phyloP scores from a whole-genome alignment of 805 yeast genomes.

The Nakazawaea peltata region DNA sequence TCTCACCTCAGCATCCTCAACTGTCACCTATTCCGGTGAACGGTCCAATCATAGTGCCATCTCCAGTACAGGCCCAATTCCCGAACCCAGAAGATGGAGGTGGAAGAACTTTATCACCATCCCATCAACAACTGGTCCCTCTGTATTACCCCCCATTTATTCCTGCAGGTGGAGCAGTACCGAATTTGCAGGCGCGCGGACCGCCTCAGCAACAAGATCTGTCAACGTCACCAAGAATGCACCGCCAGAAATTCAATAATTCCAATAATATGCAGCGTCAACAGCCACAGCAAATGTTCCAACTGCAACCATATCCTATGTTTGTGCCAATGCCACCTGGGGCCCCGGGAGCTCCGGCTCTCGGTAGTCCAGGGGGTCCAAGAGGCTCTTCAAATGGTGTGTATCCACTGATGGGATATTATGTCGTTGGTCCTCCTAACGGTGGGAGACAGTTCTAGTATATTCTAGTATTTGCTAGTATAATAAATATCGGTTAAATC shows the following conservation, averaged over 20 bases:
- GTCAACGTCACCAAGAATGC: constrained; percentile 4
- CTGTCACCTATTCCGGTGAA: constrained; percentile 5
- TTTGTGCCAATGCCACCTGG: constrained; percentile 8
- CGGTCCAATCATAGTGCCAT: constrained; percentile 8
- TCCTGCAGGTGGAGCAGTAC: constrained; percentile 2
- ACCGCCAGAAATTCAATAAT: constrained; percentile 1
- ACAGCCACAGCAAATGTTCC: constrained; percentile 3
- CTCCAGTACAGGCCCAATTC: constrained; percentile 5
- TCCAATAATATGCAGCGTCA: background rate
- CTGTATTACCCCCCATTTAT: constrained; percentile 6
- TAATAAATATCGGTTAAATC: too few relatives aligned
- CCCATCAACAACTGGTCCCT: constrained; percentile 7
- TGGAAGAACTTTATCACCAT: constrained; percentile 5
- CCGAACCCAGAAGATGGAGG: background rate
- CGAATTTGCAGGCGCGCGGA: constrained; percentile 2
- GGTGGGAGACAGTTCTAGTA: constrained; percentile 9
- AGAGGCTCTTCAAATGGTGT: too few relatives aligned
- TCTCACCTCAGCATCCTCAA: constrained; percentile 5
- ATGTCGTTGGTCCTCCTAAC: constrained; percentile 6
- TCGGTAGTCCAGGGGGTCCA: constrained; percentile 1
- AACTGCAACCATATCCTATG: constrained; percentile 7
- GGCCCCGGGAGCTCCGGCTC: too few relatives aligned
- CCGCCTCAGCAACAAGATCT: constrained; percentile 2
- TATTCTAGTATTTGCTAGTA: too few relatives aligned
- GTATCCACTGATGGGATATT: constrained; percentile 4